Conservation (phyloP, 441 rosid species). For the Pelargonium australe region DNA sequence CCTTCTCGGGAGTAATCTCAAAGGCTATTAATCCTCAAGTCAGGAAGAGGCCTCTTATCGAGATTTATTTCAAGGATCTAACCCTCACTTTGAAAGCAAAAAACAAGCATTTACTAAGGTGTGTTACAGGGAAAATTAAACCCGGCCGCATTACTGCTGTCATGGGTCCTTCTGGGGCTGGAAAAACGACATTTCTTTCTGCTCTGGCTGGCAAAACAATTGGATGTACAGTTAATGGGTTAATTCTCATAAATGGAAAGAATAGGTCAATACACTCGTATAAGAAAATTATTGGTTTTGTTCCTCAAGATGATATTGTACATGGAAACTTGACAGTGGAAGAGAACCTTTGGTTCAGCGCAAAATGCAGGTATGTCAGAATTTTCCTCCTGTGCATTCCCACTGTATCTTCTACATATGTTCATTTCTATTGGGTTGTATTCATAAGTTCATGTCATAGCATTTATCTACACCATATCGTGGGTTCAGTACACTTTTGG, state of each 20-base stretch:
- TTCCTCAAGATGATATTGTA: slow-evolving; percentile 98
- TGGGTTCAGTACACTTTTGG: too few relatives aligned
- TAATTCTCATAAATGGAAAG: slow-evolving; percentile 78
- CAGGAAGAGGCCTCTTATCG: slow-evolving; percentile 59
- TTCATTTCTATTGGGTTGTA: neutral
- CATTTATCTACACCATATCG: too few relatives aligned
- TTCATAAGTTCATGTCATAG: neutral
- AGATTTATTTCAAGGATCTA: slow-evolving; percentile 76
- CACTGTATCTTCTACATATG: neutral
- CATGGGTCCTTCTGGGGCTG: slow-evolving; percentile 99
- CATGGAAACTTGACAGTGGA: slow-evolving; percentile 95
- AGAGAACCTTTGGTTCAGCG: slow-evolving; percentile 95
- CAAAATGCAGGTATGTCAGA: slow-evolving; percentile 78
- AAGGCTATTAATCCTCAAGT: slow-evolving; percentile 73
- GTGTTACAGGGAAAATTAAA: slow-evolving; percentile 76
- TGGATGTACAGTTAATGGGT: slow-evolving; percentile 66
- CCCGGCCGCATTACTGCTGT: slow-evolving; percentile 96
- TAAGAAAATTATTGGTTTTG: slow-evolving; percentile 85
- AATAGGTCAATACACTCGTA: slow-evolving; percentile 67
- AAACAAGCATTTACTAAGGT: slow-evolving; percentile 73
- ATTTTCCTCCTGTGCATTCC: neutral
- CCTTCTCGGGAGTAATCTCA: slow-evolving; percentile 85
- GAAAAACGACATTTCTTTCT: slow-evolving; percentile 91
- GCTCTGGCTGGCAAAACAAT: slow-evolving; percentile 81
- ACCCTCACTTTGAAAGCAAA: slow-evolving; percentile 68